Base-by-base conservation (phyloP, 2,329 filamentous ascomycete genomes). In the Sporothrix pallida region DNA sequence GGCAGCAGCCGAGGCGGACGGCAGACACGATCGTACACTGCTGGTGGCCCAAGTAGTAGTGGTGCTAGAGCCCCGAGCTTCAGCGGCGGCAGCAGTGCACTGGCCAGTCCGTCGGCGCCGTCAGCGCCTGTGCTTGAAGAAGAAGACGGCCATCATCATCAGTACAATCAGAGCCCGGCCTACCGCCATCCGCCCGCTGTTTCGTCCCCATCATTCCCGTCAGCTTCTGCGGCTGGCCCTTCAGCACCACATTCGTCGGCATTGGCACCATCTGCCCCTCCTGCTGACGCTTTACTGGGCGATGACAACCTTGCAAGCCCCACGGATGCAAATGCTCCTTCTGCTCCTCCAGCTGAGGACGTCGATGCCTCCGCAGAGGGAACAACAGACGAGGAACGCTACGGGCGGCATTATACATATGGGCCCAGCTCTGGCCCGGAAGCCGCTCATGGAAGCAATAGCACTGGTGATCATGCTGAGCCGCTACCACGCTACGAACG, bases 71-170 rank as follows among this genome's bases (percentile, higher is more conserved):
- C 62, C 42, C 15, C 52, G 15, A 26, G 63, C 42, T 67, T 67
- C 20, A 48, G 4, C 44, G 42, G 42, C 10, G n/a, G 42, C 5
- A 3, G 52, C 37, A 42, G 42, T 31, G 4, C 62, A 7, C 31
- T 56, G 10, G 68, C 68, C 37, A 9, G 9, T 9, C 68, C 68
- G 31, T 42, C 68, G 70, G 72, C 79, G 67, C 87, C 89, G 1
- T 88, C 87, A 63, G 90, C 90, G 5, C 90, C 90, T 3, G 81
- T 85, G 37, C 81, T 92, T n/a, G 80, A 83, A 50, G 86, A 90
- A 63, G 85, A 90, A 72, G 85, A 88, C 76, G 68, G 23, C 9
- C 68, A 54, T 15, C 67, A 70, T n/a, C 54, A 67, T 17, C 67
- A 50, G 44, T 72, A 63, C 46, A 31, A 52, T 15, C 46, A 52